Evolutionary conservation across 306 rosid species (phyloP).

Genomic region (Vicia villosa): DNA sequence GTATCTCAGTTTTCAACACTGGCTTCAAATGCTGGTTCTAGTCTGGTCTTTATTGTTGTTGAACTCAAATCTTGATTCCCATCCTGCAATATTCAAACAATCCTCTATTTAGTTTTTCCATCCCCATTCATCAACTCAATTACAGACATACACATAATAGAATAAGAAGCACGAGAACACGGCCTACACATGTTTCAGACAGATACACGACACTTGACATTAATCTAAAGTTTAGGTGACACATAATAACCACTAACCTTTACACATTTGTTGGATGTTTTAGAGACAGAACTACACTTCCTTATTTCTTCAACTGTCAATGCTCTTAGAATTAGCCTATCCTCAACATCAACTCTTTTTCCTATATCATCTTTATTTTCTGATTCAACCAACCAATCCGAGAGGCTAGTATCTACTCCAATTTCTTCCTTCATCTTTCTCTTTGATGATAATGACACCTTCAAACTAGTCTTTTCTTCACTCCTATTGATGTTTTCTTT

Average conservation of each 20-base stretch:
- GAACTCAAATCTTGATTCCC: slow-evolving; percentile 37
- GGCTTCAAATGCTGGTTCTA: slow-evolving; percentile 45
- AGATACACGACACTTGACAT: no score
- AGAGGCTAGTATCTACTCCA: slow-evolving; percentile 73
- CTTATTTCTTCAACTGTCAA: slow-evolving; percentile 54
- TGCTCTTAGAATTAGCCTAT: slow-evolving; percentile 70
- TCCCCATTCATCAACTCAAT: neutral
- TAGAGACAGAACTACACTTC: slow-evolving; percentile 40
- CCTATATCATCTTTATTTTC: slow-evolving; percentile 42
- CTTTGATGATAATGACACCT: slow-evolving; percentile 35
- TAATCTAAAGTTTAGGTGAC: no score
- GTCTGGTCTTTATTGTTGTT: slow-evolving; percentile 42
- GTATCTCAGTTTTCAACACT: slow-evolving; percentile 42
- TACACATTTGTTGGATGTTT: slow-evolving; percentile 31
- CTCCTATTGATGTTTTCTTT: slow-evolving; percentile 60
- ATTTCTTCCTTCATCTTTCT: slow-evolving; percentile 32
- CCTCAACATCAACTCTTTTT: slow-evolving; percentile 37
- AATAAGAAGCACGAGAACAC: neutral
- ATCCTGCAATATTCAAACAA: slow-evolving; percentile 44
- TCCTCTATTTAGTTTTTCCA: neutral
- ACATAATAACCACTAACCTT: slow-evolving; percentile 36
- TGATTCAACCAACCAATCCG: slow-evolving; percentile 80
- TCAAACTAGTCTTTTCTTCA: slow-evolving; percentile 45
- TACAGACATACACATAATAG: neutral
- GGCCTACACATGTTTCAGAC: no score